Evolutionary conservation across 192 early-diverging fungal species (phyloP).

Genomic region (Coemansia reversa): DNA sequence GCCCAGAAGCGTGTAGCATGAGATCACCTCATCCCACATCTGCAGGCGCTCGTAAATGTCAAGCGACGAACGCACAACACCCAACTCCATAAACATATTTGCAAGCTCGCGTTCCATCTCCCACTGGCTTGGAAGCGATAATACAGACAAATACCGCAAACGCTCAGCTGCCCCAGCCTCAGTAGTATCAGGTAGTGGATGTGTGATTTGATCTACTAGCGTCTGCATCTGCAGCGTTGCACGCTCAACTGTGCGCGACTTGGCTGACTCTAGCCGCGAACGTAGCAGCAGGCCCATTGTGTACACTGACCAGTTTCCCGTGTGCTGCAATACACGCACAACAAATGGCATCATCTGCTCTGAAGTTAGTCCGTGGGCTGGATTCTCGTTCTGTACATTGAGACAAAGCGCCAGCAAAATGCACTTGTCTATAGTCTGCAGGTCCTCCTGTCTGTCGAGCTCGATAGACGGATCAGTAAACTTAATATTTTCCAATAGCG

Average conservation of each 20-base stretch:
- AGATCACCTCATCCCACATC: slow-evolving; percentile 94
- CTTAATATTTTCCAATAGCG: slow-evolving; percentile 78
- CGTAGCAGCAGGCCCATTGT: slow-evolving; percentile 92
- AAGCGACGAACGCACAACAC: slow-evolving; percentile 85
- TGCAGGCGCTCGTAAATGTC: slow-evolving; percentile 94
- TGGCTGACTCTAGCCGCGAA: slow-evolving; percentile 83
- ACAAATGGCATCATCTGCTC: slow-evolving; percentile 98
- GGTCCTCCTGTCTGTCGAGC: slow-evolving; percentile 61
- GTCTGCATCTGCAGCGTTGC: slow-evolving; percentile 90
- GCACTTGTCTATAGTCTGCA: slow-evolving; percentile 82
- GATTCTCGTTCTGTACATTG: slow-evolving; percentile 95
- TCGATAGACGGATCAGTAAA: slow-evolving; percentile 58
- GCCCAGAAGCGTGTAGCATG: slow-evolving; percentile 83
- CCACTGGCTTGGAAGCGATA: slow-evolving; percentile 90
- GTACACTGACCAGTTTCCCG: slow-evolving; percentile 98
- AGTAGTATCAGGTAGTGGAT: slow-evolving; percentile 24
- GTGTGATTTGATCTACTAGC: slow-evolving; percentile 90
- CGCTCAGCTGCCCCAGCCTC: slow-evolving; percentile 64
- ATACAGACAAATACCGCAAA: slow-evolving; percentile 74
- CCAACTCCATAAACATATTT: slow-evolving; percentile 76
- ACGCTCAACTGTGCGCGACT: slow-evolving; percentile 87
- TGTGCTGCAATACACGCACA: slow-evolving; percentile 81
- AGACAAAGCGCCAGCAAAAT: slow-evolving; percentile 86
- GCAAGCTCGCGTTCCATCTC: slow-evolving; percentile 93
- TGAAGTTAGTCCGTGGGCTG: slow-evolving; percentile 85